Base-by-base conservation (phyloP, 1,139 yeast species). In the Kodamaea ohmeri region DNA sequence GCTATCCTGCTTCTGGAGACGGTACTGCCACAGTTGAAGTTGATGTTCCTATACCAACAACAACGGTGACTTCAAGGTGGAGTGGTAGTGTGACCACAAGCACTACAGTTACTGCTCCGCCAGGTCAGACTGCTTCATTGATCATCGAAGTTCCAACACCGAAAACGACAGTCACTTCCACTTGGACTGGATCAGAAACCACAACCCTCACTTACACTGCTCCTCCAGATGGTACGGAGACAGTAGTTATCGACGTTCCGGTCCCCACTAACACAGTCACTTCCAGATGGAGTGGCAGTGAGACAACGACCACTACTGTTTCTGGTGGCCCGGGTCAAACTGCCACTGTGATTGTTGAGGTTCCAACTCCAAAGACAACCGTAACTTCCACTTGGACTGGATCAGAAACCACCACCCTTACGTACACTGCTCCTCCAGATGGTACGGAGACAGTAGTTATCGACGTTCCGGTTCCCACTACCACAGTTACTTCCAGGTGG, bases 291-390 rank as follows among this genome's bases (percentile, higher is more conserved):
- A 40, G 47, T 9, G 36, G 37, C 15, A 25, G 36, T 7, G 20
- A 25, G 11, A 29, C 32, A 16, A 20, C 35, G 4, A 26, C 36
- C 16, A 20, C 33, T 4, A 31, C 18, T 35, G 11, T 33, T 6
- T 36, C 41, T n/a, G 30, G 22, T 6, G 13, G 42, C 16, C 34
- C 42, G 11, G 51, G 46, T 29, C 48, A 41, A 12, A 52, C 53
- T 12, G 58, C 43, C 7, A 43, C 50, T 4, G 51, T 54, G 15
- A 22, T 47, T 5, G 39, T 51, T 9, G 41, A 43, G 4, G 43
- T 41, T 18, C 58, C 51, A 3, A 36, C 40, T 14, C 43, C 42
- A n/a, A 43, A 44, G 4, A 33, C 39, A 6, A 48, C 33, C 22
- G 20, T 13, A 8, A 39, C 43, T 5, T 14, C 37, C 15, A 40